These are phyloP conservation scores for Tolypocladium sp. DNA, from an alignment of 2,329 filamentous ascomycete species.

Conservation along the genomic window DNA sequence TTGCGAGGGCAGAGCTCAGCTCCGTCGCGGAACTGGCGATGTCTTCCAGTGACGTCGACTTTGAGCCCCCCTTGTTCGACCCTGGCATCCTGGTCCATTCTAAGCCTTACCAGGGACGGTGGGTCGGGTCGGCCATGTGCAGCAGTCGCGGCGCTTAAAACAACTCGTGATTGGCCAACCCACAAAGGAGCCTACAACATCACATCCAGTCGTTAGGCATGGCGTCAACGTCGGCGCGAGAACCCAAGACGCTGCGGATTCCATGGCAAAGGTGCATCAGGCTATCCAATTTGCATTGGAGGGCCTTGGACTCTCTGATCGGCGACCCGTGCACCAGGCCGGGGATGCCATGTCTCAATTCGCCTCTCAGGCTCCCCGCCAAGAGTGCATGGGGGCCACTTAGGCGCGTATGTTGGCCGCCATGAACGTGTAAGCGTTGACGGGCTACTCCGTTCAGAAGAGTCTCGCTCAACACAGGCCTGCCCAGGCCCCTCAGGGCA, in stretches of 20 bases:
- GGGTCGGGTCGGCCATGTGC: constrained; percentile 15
- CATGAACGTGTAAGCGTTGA: neutral
- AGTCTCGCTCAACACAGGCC: neutral
- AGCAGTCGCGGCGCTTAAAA: constrained; percentile 21
- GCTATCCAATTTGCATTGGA: neutral
- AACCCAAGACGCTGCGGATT: neutral
- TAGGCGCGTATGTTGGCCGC: neutral
- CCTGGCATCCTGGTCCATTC: neutral
- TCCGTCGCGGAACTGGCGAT: neutral
- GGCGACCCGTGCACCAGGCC: neutral
- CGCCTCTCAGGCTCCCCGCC: neutral
- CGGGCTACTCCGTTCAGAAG: neutral
- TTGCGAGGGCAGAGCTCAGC: neutral
- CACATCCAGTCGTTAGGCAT: constrained; percentile 10
- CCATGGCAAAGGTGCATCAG: neutral
- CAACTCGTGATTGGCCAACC: constrained; percentile 13
- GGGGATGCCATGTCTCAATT: neutral
- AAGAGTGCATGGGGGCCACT: neutral
- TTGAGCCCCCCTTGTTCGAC: neutral
- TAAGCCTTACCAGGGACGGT: constrained; percentile 11
- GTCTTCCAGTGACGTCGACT: neutral
- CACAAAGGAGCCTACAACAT: constrained; percentile 9
- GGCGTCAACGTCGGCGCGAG: neutral
- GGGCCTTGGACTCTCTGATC: neutral
- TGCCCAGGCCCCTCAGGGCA: neutral